Evolutionary conservation across 352 stramenopile species (phyloP).

Genomic region (Globisporangium nodosum): DNA sequence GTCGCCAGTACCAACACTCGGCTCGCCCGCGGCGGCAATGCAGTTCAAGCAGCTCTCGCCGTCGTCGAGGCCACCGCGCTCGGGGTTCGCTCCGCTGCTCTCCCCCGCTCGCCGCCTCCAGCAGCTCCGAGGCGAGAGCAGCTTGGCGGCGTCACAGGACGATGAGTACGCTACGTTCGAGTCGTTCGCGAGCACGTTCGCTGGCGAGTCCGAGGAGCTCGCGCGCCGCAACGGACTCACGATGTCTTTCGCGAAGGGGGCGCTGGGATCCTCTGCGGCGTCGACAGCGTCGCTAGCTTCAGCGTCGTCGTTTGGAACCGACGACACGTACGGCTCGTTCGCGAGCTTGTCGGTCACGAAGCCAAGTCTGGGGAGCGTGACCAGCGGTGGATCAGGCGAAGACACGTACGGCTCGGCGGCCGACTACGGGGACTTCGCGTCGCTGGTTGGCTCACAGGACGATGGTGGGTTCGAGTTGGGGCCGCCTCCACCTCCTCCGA

Average conservation of each 20-base stretch:
- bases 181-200: conserved; percentile 14
- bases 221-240: conserved; percentile 7
- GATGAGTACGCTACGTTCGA: conserved; percentile 16
- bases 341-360: conserved; percentile 11
- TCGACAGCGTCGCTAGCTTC: conserved; percentile 1
- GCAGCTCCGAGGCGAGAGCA: not conserved
- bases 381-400: not conserved
- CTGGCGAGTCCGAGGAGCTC: conserved; percentile 10
- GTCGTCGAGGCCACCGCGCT: not conserved
- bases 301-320: not conserved
- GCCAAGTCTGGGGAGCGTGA: not conserved
- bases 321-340: conserved; percentile 25
- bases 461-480: conserved; percentile 15
- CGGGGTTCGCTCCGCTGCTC: not conserved
- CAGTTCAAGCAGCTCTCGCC: not conserved
- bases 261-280: not conserved
- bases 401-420: not conserved
- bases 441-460: conserved; percentile 9
- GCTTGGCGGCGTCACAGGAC: not conserved
- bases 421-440: conserved; percentile 46
- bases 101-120: conserved; percentile 2
- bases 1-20: not conserved
- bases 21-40: not conserved
- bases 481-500: conserved; percentile 15
- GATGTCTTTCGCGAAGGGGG: conserved; percentile 12